phyloP scores from a whole-genome alignment of 495 filamentous ascomycete genomes.

The Patellaria atrata region DNA sequence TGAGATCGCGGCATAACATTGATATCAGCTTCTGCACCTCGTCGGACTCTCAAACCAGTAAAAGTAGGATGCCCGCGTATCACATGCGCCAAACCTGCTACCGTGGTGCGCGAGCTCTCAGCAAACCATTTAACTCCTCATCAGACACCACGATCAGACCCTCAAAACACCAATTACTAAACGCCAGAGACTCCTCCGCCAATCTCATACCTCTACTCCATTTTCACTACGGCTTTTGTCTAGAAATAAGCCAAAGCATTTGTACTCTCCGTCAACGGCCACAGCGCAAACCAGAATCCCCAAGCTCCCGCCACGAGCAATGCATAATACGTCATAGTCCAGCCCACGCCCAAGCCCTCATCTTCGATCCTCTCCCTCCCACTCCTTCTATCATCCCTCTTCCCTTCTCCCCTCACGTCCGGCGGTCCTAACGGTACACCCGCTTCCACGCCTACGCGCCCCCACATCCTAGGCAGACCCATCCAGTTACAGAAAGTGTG shows the following conservation, averaged over 20 bases:
- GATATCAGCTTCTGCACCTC: too few species aligned
- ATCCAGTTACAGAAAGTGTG: conserved; percentile 90
- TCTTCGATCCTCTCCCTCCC: conserved; percentile 4
- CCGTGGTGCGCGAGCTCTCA: too few species aligned
- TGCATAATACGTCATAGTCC: conserved; percentile 67
- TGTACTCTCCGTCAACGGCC: conserved; percentile 52
- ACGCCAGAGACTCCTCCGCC: too few species aligned
- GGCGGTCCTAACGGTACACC: conserved; percentile 20
- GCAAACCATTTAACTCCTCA: too few species aligned
- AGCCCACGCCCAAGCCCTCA: conserved; percentile 31
- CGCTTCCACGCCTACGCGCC: conserved; percentile 50
- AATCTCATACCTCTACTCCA: too few species aligned
- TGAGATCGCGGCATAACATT: too few species aligned
- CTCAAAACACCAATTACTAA: too few species aligned
- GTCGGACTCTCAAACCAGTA: too few species aligned
- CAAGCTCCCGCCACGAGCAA: conserved; percentile 57
- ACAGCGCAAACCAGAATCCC: conserved; percentile 53
- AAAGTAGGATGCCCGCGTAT: too few species aligned
- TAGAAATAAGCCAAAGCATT: conserved; percentile 38
- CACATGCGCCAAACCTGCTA: too few species aligned
- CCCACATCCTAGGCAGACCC: conserved; percentile 80
- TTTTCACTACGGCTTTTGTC: too few species aligned
- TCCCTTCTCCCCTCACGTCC: conserved; percentile 20
- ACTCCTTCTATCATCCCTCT: conserved; percentile 28
- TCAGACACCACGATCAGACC: too few species aligned